These are phyloP conservation scores for Aureobasidium sp. DNA, from an alignment of 2,329 filamentous ascomycete species.

Conservation along the genomic window DNA sequence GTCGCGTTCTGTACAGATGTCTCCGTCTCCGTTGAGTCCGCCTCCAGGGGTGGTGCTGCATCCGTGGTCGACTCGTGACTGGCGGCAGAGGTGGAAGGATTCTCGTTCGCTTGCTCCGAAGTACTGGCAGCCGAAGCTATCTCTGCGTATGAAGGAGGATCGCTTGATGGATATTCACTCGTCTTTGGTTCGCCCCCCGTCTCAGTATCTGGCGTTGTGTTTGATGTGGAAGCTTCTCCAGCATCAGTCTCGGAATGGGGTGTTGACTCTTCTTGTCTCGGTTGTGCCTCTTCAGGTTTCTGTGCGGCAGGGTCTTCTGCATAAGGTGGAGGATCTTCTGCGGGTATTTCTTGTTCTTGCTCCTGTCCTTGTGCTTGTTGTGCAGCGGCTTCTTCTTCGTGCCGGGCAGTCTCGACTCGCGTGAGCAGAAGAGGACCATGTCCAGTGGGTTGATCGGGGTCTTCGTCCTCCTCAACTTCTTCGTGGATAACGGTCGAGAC, in stretches of 20 bases:
- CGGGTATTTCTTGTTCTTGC: background rate
- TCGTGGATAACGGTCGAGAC: constrained; percentile 79
- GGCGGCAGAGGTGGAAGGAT: background rate
- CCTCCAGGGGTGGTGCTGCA: background rate
- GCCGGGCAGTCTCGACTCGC: constrained; percentile 3
- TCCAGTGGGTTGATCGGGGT: constrained; percentile 12
- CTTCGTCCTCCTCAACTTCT: constrained; percentile 61
- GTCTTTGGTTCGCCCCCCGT: background rate
- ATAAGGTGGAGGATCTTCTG: constrained; percentile 8
- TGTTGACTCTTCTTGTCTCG: constrained; percentile 1
- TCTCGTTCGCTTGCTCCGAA: background rate
- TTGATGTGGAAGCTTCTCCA: background rate
- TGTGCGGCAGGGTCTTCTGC: constrained; percentile 23
- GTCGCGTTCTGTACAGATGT: background rate
- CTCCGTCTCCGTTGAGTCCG: background rate
- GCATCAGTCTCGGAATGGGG: background rate
- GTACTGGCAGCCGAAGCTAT: background rate
- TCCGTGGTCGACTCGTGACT: background rate
- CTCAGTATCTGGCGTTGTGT: background rate
- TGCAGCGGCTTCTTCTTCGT: background rate
- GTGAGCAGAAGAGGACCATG: background rate
- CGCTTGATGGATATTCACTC: background rate
- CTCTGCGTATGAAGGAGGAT: constrained; percentile 2
- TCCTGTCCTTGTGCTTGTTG: background rate
- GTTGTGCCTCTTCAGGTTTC: constrained; percentile 18